Percentiles rank a stretch among this genome's conserved stretches.
phyloP scores from a whole-genome alignment of 2,329 filamentous ascomycete species.

The Orbilia quercus region DNA sequence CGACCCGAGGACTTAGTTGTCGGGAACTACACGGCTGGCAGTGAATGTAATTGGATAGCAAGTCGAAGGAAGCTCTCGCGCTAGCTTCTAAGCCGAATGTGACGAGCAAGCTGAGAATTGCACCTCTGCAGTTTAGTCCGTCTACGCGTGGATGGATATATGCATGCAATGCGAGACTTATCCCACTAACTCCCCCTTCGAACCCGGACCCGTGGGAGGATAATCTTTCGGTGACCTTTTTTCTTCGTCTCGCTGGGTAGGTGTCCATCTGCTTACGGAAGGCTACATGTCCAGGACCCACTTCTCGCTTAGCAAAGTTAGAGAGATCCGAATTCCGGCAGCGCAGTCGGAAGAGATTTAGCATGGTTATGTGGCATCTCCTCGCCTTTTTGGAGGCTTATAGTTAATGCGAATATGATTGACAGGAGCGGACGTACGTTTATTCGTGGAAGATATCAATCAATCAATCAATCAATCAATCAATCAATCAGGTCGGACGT shows the following conservation, averaged over 20 bases:
- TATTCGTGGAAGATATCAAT: too few species aligned
- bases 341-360: slow-evolving; percentile 3
- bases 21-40: neutral
- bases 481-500: too few species aligned
- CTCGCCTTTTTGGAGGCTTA: too few species aligned
- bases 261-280: neutral
- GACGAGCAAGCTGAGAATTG: slow-evolving; percentile 1
- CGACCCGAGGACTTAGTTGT: slow-evolving; percentile 8
- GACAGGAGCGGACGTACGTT: too few species aligned
- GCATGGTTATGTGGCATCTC: too few species aligned
- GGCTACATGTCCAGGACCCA: slow-evolving; percentile 4
- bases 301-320: slow-evolving; percentile 5
- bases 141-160: too few species aligned
- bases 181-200: neutral
- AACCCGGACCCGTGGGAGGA: neutral
- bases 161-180: too few species aligned
- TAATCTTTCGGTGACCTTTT: neutral
- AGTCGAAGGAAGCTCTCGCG: too few species aligned
- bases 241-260: neutral
- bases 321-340: neutral
- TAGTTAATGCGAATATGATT: too few species aligned
- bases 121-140: neutral
- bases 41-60: slow-evolving; percentile 1
- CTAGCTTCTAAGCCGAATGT: slow-evolving; percentile 6
- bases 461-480: too few species aligned